These are phyloP conservation scores for Austropuccinia psidii DNA, from an alignment of 1,284 basidiomycete species.

Conservation along the genomic window DNA sequence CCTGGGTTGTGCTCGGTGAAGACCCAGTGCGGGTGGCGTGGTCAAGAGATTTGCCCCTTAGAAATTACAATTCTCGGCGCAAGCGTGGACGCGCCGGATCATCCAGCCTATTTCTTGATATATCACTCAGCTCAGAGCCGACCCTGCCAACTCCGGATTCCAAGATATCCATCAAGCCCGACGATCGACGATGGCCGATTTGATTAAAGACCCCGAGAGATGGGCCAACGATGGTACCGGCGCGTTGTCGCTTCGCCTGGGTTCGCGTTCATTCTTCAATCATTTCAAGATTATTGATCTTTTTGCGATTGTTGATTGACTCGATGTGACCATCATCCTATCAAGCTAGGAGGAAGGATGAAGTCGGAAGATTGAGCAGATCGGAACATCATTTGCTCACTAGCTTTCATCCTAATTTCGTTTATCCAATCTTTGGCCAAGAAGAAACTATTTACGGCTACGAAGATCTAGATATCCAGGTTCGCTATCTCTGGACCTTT, in stretches of 20 bases:
- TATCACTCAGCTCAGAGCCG: no score
- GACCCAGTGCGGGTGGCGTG: no score
- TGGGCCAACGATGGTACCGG: slow-evolving; percentile 36
- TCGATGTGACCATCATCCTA: not conserved
- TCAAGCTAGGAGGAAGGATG: slow-evolving; percentile 11
- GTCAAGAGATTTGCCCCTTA: no score
- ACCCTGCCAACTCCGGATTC: no score
- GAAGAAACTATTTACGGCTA: slow-evolving; percentile 97
- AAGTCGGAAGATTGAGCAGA: not conserved
- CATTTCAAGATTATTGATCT: not conserved
- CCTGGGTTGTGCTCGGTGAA: no score
- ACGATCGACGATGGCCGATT: slow-evolving; percentile 19
- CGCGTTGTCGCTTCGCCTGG: slow-evolving; percentile 26
- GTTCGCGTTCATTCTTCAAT: no score
- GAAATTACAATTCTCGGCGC: no score
- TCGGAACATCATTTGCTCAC: slow-evolving; percentile 37
- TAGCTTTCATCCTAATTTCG: slow-evolving; percentile 44
- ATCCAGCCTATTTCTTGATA: no score
- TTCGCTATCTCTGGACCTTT: slow-evolving; percentile 49
- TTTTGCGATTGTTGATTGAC: not conserved
- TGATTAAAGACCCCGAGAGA: slow-evolving; percentile 7
- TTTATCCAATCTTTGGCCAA: slow-evolving; percentile 70
- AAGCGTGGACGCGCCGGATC: no score
- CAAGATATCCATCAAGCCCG: no score
- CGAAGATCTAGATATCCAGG: slow-evolving; percentile 68